Evolutionary conservation across 345 rosid genomes (phyloP), one percentile per base, ranked within the genome.

Genomic region (Eucalyptus sideroxylon): DNA sequence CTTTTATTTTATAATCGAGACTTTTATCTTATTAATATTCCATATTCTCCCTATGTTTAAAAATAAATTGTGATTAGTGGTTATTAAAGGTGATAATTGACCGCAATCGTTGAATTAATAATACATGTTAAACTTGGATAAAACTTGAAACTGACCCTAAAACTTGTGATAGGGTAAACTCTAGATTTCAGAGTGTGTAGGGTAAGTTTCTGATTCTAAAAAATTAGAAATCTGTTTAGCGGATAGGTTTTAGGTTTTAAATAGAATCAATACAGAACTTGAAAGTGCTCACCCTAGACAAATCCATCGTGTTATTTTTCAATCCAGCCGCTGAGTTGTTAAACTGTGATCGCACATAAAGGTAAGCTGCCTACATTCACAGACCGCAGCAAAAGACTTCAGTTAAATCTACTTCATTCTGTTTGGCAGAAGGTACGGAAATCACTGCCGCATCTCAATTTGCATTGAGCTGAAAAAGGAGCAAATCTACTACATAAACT

Each of bases 201-300:
- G 2, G 2, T 53, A 53, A 53, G 59, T 53, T 19, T 1, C 2
- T 0, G 0, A 0, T 19, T 21, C 59, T 53, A 53, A 53, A 53
- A 53, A 53, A 19, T 21, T 19, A 53, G 2, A 0, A 53, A 2
- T 53, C 0, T 53, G 0, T 0, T 53, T 1, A 1, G 5, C 10
- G 0, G 0, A 0, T 21, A 53, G 1, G 11, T 53, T 53, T 53
- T 53, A 53, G 59, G 11, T 8, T 53, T 53, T 5, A 53, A 53
- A 1, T 53, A 8, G 2, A 53, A 21, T 8, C 2, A 8, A 8
- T 53, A 19, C 11, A 1, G 24, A 53, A 53, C 26, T 53, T 53
- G 0, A 53, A 8, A 53, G 59, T 19, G 26, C 11, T 8, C 59
- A 19, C 10, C 59, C 59, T 8, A 0, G 0, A 53, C 59, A 53